A percentile compares a stretch with the other conserved stretches of the same genome.
These are phyloP conservation scores for Cryptococcus floricola DNA, from an alignment of 1,284 basidiomycete species.

Conservation along the genomic window DNA sequence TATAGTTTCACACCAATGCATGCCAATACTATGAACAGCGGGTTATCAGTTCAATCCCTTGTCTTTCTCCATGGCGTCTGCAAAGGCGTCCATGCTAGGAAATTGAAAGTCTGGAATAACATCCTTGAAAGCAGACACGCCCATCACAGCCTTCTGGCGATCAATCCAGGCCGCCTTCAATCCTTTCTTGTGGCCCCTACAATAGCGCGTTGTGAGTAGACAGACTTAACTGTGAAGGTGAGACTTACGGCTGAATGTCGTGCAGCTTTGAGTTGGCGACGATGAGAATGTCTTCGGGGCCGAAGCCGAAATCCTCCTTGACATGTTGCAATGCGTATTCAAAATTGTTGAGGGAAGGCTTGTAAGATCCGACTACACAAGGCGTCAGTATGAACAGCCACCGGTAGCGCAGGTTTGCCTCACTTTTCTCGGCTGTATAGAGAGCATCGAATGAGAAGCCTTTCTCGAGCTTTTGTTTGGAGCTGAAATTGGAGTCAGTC, in stretches of 20 bases:
- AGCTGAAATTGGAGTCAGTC: conserved; percentile 4
- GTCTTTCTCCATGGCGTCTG: conserved; percentile 13
- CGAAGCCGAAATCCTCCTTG: conserved; percentile 24
- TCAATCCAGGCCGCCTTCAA: conserved; percentile 35
- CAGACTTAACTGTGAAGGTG: background rate
- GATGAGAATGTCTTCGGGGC: conserved; percentile 25
- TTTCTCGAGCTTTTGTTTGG: conserved; percentile 29
- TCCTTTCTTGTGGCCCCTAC: conserved; percentile 29
- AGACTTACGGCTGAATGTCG: conserved; percentile 31
- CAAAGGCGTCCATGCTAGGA: conserved; percentile 21
- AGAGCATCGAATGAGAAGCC: conserved; percentile 28
- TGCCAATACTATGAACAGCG: no score
- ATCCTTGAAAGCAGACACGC: conserved; percentile 11
- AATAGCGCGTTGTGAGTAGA: background rate
- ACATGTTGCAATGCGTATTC: conserved; percentile 27
- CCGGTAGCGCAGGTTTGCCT: conserved; percentile 5
- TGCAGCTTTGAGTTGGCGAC: conserved; percentile 34
- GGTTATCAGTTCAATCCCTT: background rate
- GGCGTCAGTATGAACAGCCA: background rate
- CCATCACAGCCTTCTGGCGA: conserved; percentile 22
- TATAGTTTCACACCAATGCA: no score
- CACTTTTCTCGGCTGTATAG: conserved; percentile 36
- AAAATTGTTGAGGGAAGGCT: conserved; percentile 35
- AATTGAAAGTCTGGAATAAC: conserved; percentile 19
- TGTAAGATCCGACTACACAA: conserved; percentile 30